A percentile compares a stretch with the other conserved stretches of the same genome.
Evolutionary conservation across 768 basidiomycete species (phyloP).

Genomic region (Amanita exitialis): DNA sequence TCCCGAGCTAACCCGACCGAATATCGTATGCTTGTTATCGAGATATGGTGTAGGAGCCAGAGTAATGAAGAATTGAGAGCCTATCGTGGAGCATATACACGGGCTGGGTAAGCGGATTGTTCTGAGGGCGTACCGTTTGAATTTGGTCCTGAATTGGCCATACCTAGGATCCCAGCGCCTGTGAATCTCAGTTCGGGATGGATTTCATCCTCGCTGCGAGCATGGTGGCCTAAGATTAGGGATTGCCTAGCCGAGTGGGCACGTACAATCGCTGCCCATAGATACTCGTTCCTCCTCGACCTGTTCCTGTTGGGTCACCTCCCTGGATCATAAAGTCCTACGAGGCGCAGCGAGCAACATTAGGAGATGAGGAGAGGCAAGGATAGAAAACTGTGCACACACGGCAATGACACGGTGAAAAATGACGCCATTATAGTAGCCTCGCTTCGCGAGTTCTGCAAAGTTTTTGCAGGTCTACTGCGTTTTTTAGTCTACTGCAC

Average conservation of each 20-base stretch:
- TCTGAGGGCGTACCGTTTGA: conserved; percentile 50
- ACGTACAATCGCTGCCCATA: conserved; percentile 83
- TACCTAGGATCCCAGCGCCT: conserved; percentile 91
- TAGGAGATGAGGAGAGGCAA: neutral
- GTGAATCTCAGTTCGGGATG: conserved; percentile 88
- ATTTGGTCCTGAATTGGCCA: conserved; percentile 97
- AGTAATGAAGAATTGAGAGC: conserved; percentile 93
- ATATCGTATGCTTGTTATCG: conserved; percentile 81
- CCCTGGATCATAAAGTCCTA: conserved; percentile 97
- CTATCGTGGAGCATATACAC: conserved; percentile 27
- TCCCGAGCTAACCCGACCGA: conserved; percentile 83
- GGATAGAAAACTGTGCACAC: conserved; percentile 13
- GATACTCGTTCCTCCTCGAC: conserved; percentile 83
- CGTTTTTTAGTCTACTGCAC: conserved; percentile 11
- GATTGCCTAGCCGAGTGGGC: neutral
- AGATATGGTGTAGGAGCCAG: conserved; percentile 76
- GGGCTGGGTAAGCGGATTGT: neutral
- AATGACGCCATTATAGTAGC: conserved; percentile 84
- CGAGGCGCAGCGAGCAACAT: neutral
- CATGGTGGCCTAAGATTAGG: no score
- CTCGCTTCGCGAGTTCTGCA: conserved; percentile 77
- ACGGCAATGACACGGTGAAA: conserved; percentile 93
- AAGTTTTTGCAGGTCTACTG: conserved; percentile 94
- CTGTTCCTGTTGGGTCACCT: conserved; percentile 94
- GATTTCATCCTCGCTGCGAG: conserved; percentile 75